Evolutionary conservation across 75 land plant genomes (phyloP), one percentile per base, ranked within the genome.

Genomic region (Picea sitchensis): DNA sequence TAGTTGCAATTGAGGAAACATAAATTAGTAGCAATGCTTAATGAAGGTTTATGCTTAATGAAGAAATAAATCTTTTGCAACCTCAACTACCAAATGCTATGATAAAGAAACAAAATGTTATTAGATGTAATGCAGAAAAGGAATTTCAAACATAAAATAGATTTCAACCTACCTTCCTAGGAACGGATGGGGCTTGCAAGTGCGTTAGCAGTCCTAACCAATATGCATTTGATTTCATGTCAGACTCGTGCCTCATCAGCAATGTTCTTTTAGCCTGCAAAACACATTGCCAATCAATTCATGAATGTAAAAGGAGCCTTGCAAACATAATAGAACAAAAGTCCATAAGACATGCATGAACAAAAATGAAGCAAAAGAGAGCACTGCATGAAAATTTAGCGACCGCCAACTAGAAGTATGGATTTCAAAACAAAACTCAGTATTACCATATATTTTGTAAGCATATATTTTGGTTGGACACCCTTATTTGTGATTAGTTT

Each of bases 191-290:
- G 41, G 99, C 90, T 79, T 98, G 99, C 82, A 98, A 61, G 75
- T 98, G 99, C 14, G 96, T 95, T 51, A 98, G 79, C 76, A 98
- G 80, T 58, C 96, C 99, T 65, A 98, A 86, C 99, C 99, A 98
- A 83, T 98, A 98, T 5, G 90, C 93, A 82, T 98, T 98, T 80
- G 98, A 91, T 80, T 98, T 95, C 9, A 90, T 88, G 44, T 98
- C 99, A 73, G 98, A 92, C 80, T 95, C 98, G 84, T 98, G 99
- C 61, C 95, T 91, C 99, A 98, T 98, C 74, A 95, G 59, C 26
- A 98, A 80, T 12, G 97, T 95, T 61, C 98, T 88, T 79, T 88
- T 98, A 77, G 99, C 99, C 99, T 97, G 87, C 59, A 75, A 76
- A 32, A 60, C 64, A 12, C 30, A 78, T 71, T 44, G 18, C 26